Base-by-base conservation (phyloP, 305 asterid genomes). In the Stenogyne calaminthoides region DNA sequence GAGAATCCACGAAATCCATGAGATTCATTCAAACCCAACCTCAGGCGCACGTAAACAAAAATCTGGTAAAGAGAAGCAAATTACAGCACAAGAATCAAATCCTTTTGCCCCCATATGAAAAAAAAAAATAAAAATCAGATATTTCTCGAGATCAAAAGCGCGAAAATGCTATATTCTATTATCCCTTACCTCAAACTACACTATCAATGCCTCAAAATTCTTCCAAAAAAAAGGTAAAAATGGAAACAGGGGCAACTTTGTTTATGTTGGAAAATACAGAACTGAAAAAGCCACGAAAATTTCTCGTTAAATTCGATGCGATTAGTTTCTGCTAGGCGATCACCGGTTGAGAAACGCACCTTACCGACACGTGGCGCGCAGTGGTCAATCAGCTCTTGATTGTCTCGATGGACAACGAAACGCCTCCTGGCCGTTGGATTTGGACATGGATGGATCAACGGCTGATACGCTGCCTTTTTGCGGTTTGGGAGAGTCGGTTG, bases 301-400 rank as follows among this genome's bases (percentile, higher is more conserved):
- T 67, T 55, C 71, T 85, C 66, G 79, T 78, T 74, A 66, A 67
- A 76, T 82, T 76, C 82, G 82, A 79, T 75, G 85, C 64, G 67
- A 85, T 79, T 78, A 77, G 88, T 80, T 72, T 80, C 64, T 76
- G 78, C 82, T 84, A 80, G 89, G 81, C 69, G 75, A 84, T 46
- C 58, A 54, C 49, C 81, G 82, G 88, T 81, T 25, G 65, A 19
- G 56, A 61, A 67, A 19, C 60, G 60, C 34, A 27, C 8, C 8
- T 7, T 12, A 62, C 78, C 69, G 84, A 47, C 80, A 87, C 87
- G 90, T 85, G 87, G 78, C 78, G 11, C 0, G 16, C 9, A 9
- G 4, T 42, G 73, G 70, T 49, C 64, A 72, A 82, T 74, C 8
- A n/a, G 8, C 4, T 10, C 34, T 61, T n/a, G 32, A 34, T 67